Conservation (phyloP, 352 stramenopile genomes). For the Pythium oligandrum region DNA sequence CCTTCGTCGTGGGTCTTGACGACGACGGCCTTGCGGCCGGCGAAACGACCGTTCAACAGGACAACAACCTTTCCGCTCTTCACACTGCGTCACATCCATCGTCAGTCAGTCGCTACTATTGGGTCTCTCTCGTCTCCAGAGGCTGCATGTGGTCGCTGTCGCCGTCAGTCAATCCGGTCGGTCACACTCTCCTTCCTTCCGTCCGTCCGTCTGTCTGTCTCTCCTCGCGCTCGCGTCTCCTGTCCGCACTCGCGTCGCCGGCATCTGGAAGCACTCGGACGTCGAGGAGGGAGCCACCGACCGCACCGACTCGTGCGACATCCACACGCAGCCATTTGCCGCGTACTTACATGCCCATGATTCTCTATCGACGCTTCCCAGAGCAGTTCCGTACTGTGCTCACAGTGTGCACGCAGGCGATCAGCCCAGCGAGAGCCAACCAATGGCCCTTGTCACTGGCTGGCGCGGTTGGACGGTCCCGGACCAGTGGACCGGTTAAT, state of each 20-base stretch:
- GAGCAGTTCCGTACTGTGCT: constrained; percentile 84
- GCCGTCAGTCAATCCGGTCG: not conserved
- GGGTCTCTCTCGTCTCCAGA: constrained; percentile 1
- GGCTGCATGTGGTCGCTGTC: constrained; percentile 9
- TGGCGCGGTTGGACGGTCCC: no score
- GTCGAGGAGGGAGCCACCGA: no score
- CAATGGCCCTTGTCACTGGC: constrained; percentile 32
- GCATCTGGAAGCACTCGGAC: no score
- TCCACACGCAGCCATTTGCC: not conserved
- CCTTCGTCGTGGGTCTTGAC: constrained; percentile 98
- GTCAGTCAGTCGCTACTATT: not conserved
- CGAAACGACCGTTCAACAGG: constrained; percentile 97
- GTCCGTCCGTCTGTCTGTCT: not conserved
- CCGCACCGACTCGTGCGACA: no score
- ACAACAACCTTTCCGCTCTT: constrained; percentile 99
- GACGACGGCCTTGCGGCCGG: constrained; percentile 98
- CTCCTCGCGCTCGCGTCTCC: not conserved
- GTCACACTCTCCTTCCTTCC: not conserved
- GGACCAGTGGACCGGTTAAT: no score
- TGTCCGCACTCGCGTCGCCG: not conserved
- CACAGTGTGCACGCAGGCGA: constrained; percentile 6
- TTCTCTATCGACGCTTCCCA: constrained; percentile 46
- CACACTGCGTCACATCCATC: constrained; percentile 55
- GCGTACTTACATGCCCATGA: constrained; percentile 79
- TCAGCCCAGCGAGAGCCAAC: constrained; percentile 57